Base-by-base conservation (phyloP, 129 eudicot species). In the Flaveria bidentis region DNA sequence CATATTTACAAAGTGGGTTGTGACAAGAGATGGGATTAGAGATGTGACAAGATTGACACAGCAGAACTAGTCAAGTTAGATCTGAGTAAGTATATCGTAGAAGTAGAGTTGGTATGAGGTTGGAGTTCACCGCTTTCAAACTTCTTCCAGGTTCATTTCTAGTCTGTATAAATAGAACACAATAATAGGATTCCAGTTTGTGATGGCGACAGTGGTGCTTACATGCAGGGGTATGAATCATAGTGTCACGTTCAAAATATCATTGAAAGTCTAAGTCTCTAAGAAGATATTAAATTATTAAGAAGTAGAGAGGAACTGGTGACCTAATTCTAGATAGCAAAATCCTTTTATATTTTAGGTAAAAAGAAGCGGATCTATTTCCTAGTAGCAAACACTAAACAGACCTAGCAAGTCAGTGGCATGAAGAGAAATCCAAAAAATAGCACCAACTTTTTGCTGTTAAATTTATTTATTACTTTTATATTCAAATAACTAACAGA, bases 271-370 rank as follows among this genome's bases (percentile, higher is more conserved):
- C 60, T 7, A 28, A 28, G 30, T 28, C 30, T 28, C 30, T 28
- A 69, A 52, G 26, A 71, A 60, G 33, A 17, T 52, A 71, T 71
- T 71, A 71, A 25, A 71, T 71, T 28, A 51, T 71, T 51, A 28
- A 61, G 62, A 70, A 47, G 76, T 52, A 72, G 76, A 36, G 17
- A 51, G 18, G 47, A 55, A 20, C 14, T 12, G n/a, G 36, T 53
- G 13, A 53, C 13, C 13, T 72, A 33, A 1, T 39, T 57, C 36
- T 36, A 56, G 39, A 11, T 72, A 36, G 51, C 26, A 50, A 4
- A 17, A 20, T 60, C 8, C 12, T 23, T 60, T 10, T 60, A 4
- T 25, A 60, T 23, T 23, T 60, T 23, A 60, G n/a, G 39, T 60
- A 4, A 6, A 60, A 60, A 3, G 66, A 60, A 60, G 64, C 14